Base-by-base conservation (phyloP, 306 rosid genomes). In the Nissolia schottii region DNA sequence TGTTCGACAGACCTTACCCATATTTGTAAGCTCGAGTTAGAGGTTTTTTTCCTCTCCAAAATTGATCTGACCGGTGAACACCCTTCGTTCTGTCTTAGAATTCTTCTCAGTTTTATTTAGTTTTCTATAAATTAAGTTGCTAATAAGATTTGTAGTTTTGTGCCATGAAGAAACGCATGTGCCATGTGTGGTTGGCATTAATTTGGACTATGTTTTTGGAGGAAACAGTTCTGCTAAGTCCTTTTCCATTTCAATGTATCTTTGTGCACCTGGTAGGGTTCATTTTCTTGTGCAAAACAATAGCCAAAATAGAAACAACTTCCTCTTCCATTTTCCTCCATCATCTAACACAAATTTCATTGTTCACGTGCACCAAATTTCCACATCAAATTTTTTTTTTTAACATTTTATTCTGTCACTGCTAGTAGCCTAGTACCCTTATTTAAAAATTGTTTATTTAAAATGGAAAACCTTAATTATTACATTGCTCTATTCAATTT, bases 241-340 rank as follows among this genome's bases (percentile, higher is more conserved):
- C 16, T 29, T 56, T 34, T 71, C 62, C 28, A 20, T 55, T 35
- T 3, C 5, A 18, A 15, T 38, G 29, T 11, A 35, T 55, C 56
- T 4, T 15, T 73, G 50, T 58, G 37, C 53, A 67, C 29, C 53
- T 38, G 62, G 25, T 25, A 35, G 25, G 43, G 55, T 81, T 77
- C 78, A 64, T 69, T 67, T 60, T 73, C 64, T 54, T 75, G 73
- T 69, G 53, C 74, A 65, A n/a, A 50, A 59, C 72, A 77, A 80
- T 61, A 63, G 77, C 78, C 69, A 77, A 78, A 34, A 34, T 45
- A 23, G 0, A 45, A 43, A 15, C 69, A 74, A 34, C 61, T 55
- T 61, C 41, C 49, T 8, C n/a, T 69, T 38, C 41, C 57, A 14
- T 54, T 67, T 24, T 43, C 57, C 16, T 27, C 57, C 49, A 22